phyloP scores from a whole-genome alignment of 345 rosid genomes.

The Heritiera fomes region DNA sequence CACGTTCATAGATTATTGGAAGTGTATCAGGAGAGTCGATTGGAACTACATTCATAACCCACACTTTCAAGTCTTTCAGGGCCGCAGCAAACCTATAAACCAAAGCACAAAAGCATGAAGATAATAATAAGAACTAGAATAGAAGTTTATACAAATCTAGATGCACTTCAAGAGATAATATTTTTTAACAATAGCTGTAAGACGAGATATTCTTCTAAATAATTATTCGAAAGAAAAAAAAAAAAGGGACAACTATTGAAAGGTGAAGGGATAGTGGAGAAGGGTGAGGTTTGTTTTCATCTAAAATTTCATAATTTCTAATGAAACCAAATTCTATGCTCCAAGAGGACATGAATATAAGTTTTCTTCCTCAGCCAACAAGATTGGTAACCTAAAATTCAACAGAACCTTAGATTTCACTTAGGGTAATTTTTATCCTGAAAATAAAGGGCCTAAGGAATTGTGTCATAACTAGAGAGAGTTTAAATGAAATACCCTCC shows the following conservation, averaged over 20 bases:
- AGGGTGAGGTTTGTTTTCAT: background rate
- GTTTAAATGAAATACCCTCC: conserved; percentile 56
- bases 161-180: background rate
- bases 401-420: background rate
- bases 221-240: background rate
- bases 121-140: conserved; percentile 4
- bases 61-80: conserved; percentile 59
- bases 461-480: background rate
- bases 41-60: conserved; percentile 92
- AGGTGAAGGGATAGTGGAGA: background rate
- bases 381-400: background rate
- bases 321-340: background rate
- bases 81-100: conserved; percentile 71
- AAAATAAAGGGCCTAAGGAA: background rate
- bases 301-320: background rate
- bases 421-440: background rate
- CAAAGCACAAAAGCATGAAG: conserved; percentile 1
- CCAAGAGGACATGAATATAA: background rate
- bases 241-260: background rate
- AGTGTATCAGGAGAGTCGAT: conserved; percentile 74
- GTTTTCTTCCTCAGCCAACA: background rate
- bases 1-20: conserved; percentile 80
- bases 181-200: background rate
- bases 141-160: background rate
- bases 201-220: background rate